phyloP scores from a whole-genome alignment of 257 asterid species.

The Primulina huaijiensis region DNA sequence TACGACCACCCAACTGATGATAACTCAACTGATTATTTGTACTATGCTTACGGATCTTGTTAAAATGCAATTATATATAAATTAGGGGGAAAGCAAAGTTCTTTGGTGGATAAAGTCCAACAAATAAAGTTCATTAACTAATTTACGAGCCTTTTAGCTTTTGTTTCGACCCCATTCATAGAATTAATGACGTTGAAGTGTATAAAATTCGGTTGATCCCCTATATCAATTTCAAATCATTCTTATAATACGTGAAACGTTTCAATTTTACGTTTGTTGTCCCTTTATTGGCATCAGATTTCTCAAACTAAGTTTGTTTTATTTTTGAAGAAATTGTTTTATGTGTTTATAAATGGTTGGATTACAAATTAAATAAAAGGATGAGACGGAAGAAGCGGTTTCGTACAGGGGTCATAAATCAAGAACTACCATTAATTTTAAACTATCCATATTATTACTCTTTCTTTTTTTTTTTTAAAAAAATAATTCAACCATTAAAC shows the following conservation, averaged over 20 bases:
- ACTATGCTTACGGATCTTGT: conserved; percentile 16
- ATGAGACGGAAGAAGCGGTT: no score
- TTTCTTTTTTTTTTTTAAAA: not conserved
- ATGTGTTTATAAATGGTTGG: no score
- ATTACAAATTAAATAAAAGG: no score
- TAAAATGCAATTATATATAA: conserved; percentile 2
- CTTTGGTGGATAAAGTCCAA: conserved; percentile 43
- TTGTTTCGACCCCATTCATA: not conserved
- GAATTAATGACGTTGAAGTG: no score
- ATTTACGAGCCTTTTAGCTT: not conserved
- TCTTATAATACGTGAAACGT: no score
- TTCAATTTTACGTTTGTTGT: no score
- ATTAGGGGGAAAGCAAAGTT: conserved; percentile 3
- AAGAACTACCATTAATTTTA: not conserved
- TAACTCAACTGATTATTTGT: not conserved
- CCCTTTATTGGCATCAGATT: no score
- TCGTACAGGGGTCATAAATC: not conserved
- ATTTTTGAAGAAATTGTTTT: no score
- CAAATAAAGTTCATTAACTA: conserved; percentile 27
- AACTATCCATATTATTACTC: not conserved
- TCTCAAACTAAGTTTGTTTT: no score
- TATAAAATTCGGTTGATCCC: no score
- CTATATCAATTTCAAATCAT: no score
- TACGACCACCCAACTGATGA: conserved; percentile 11
- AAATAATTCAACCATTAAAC: no score